phyloP scores from a whole-genome alignment of 1,284 basidiomycete species.

The Naganishia albida region DNA sequence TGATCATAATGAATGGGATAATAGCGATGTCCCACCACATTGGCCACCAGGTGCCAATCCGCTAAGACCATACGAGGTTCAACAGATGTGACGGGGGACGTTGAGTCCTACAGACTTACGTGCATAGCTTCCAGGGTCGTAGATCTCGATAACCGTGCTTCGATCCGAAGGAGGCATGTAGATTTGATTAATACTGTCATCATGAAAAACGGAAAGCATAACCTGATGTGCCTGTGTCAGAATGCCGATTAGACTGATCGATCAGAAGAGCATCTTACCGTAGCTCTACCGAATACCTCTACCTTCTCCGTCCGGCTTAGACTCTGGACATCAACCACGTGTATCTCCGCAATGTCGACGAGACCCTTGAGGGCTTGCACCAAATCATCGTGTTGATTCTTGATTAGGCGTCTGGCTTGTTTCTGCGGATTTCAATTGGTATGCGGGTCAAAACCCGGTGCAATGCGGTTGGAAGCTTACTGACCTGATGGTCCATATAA shows the following conservation, averaged over 20 bases:
- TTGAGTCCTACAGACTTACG: slow-evolving; percentile 36
- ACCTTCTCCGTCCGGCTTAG: slow-evolving; percentile 45
- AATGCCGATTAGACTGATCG: not conserved
- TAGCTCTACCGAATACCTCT: slow-evolving; percentile 42
- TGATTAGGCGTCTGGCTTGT: slow-evolving; percentile 38
- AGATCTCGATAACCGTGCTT: slow-evolving; percentile 42
- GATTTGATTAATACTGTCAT: slow-evolving; percentile 40
- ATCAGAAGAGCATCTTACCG: slow-evolving; percentile 33
- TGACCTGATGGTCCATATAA: slow-evolving; percentile 43
- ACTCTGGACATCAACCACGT: slow-evolving; percentile 40
- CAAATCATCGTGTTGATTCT: slow-evolving; percentile 39
- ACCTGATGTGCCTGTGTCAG: slow-evolving; percentile 33
- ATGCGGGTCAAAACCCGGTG: not conserved
- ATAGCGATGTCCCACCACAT: slow-evolving; percentile 42
- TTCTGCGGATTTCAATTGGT: slow-evolving; percentile 34
- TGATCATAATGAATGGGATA: slow-evolving; percentile 41
- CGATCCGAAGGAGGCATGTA: slow-evolving; percentile 44
- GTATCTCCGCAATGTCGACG: slow-evolving; percentile 46
- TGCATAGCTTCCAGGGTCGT: slow-evolving; percentile 39
- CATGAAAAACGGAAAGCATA: slow-evolving; percentile 42
- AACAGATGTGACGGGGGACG: no score
- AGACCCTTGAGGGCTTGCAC: slow-evolving; percentile 43
- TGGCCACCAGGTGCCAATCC: slow-evolving; percentile 42
- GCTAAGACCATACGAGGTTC: slow-evolving; percentile 32
- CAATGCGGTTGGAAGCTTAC: not conserved